Conservation (phyloP, 805 yeast genomes). For the Wickerhamomyces silvicola region DNA sequence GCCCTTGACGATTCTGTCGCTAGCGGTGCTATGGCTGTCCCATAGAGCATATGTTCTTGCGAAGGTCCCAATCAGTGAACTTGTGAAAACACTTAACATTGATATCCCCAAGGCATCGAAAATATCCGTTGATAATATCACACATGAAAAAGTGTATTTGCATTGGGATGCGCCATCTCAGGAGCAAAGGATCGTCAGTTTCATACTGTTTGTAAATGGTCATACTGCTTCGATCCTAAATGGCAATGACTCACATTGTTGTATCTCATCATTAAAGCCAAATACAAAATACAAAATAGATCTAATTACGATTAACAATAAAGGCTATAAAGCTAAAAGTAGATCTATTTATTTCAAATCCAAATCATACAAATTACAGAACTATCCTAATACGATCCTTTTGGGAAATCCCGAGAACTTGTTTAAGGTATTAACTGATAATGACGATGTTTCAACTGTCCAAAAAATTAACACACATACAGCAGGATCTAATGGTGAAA, state of each 20-base stretch:
- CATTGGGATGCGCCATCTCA: constrained; percentile 44
- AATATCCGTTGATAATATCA: constrained; percentile 49
- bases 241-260: constrained; percentile 31
- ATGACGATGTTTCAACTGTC: constrained; percentile 24
- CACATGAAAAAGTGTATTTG: constrained; percentile 36
- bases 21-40: constrained; percentile 19
- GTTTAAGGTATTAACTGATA: constrained; percentile 28
- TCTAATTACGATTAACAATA: constrained; percentile 34
- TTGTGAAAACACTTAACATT: constrained; percentile 40
- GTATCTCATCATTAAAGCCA: constrained; percentile 27
- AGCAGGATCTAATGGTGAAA: constrained; percentile 6
- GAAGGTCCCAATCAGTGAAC: constrained; percentile 38
- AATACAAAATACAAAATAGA: constrained; percentile 36
- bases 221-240: constrained; percentile 27
- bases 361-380: constrained; percentile 19
- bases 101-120: constrained; percentile 51
- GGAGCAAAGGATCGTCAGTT: constrained; percentile 26
- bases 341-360: constrained; percentile 36
- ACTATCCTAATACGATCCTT: constrained; percentile 15
- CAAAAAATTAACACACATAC: constrained; percentile 15
- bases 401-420: constrained; percentile 34
- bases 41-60: constrained; percentile 14
- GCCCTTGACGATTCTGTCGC: constrained; percentile 11
- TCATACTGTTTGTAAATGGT: constrained; percentile 34
- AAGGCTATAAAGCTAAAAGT: constrained; percentile 35